phyloP scores from a whole-genome alignment of 257 asterid species.

The Solanum chiquidenum region DNA sequence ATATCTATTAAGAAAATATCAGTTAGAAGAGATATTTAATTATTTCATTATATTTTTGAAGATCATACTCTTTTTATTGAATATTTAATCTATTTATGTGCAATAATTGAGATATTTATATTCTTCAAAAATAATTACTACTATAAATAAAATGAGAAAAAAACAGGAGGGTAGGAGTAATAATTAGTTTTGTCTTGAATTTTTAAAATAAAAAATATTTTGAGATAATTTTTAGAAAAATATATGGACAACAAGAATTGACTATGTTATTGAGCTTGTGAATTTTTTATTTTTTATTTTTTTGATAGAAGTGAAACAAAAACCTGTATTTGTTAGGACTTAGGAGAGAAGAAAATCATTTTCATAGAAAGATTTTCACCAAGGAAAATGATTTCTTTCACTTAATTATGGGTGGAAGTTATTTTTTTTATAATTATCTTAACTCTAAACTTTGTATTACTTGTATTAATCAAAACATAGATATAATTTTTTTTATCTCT shows the following conservation, averaged over 20 bases:
- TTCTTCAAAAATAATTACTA: background rate
- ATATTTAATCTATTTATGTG: background rate
- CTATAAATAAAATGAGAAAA: background rate
- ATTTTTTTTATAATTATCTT: background rate
- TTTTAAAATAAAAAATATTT: too few relatives aligned
- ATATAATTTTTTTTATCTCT: background rate
- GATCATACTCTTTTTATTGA: background rate
- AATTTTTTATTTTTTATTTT: too few relatives aligned
- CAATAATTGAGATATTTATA: background rate
- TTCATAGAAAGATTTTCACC: background rate
- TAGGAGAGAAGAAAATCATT: background rate
- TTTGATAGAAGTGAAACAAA: background rate
- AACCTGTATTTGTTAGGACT: background rate
- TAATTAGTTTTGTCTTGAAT: background rate
- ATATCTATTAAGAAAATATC: too few relatives aligned
- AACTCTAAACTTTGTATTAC: background rate
- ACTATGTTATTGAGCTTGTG: background rate
- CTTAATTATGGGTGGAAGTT: background rate
- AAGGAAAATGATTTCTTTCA: background rate
- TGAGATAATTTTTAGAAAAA: background rate
- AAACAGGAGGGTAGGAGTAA: background rate
- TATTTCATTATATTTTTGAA: too few relatives aligned
- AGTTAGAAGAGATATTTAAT: too few relatives aligned
- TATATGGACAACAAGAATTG: background rate
- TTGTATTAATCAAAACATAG: background rate